These are phyloP conservation scores for Venturiaceae sp. DNA, from an alignment of 2,329 filamentous ascomycete species.

Conservation along the genomic window DNA sequence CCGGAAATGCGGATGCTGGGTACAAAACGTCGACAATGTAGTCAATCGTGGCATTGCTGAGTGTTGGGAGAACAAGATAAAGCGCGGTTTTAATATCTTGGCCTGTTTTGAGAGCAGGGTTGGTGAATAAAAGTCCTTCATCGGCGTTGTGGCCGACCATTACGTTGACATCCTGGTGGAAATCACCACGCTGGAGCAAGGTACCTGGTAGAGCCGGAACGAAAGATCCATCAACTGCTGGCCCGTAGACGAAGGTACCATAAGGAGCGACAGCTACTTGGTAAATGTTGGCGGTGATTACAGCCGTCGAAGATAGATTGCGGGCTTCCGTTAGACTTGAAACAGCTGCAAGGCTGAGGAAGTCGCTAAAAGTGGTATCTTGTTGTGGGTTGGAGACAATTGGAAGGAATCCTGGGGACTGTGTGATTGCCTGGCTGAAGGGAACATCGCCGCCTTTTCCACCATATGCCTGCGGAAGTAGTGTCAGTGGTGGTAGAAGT, in stretches of 20 bases:
- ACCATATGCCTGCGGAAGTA: constrained; percentile 22
- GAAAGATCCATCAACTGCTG: constrained; percentile 13
- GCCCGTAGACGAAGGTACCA: constrained; percentile 23
- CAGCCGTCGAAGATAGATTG: constrained; percentile 17
- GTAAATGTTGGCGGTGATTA: constrained; percentile 24
- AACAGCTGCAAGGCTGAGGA: constrained; percentile 22
- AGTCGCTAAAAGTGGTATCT: constrained; percentile 20
- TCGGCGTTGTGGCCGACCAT: constrained; percentile 33
- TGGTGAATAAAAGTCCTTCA: constrained; percentile 36
- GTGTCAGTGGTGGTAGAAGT: too few species aligned
- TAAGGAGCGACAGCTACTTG: constrained; percentile 22
- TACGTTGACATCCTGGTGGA: constrained; percentile 23
- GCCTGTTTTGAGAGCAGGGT: constrained; percentile 24
- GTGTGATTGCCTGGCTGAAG: constrained; percentile 26
- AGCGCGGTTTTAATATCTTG: constrained; percentile 19
- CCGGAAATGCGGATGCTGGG: constrained; percentile 38
- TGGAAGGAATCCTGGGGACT: constrained; percentile 30
- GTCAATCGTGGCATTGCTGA: constrained; percentile 22
- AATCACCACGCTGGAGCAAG: constrained; percentile 25
- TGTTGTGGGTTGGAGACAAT: constrained; percentile 16
- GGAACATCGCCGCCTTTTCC: constrained; percentile 18
- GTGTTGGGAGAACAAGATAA: constrained; percentile 17
- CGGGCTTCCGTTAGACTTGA: constrained; percentile 24
- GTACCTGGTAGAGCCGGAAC: constrained; percentile 13
- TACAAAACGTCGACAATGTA: constrained; percentile 38